phyloP scores from a whole-genome alignment of 805 yeast species.

The Saturnispora dispora region DNA sequence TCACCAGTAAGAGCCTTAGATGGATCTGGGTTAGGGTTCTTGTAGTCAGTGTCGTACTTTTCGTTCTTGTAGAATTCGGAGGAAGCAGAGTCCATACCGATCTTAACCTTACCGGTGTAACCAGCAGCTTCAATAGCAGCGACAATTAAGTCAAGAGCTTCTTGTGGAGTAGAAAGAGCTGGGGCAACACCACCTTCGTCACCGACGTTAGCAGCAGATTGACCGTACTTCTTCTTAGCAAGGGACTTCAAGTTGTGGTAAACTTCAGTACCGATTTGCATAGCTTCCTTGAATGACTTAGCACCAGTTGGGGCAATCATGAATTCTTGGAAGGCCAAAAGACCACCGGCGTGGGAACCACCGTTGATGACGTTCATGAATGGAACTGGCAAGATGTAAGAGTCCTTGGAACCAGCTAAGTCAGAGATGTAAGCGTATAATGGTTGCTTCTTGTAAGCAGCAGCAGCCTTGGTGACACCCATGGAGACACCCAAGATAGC shows the following conservation, averaged over 20 bases:
- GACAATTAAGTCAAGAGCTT: conserved; percentile 91
- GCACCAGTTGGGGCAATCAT: conserved; percentile 97
- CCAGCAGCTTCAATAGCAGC: conserved; percentile 90
- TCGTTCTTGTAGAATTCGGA: conserved; percentile 97
- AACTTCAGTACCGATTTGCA: conserved; percentile 95
- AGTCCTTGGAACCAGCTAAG: conserved; percentile 64
- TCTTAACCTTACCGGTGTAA: conserved; percentile 84
- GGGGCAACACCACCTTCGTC: conserved; percentile 99
- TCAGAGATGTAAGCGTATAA: conserved; percentile 87
- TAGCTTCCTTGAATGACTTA: conserved; percentile 83
- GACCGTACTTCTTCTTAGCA: conserved; percentile 93
- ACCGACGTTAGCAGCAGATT: conserved; percentile 99
- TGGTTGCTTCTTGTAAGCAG: conserved; percentile 91
- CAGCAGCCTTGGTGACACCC: conserved; percentile 97
- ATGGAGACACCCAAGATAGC: conserved; percentile 97
- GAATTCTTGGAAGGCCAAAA: conserved; percentile 98
- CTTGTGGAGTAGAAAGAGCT: conserved; percentile 87
- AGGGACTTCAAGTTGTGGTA: conserved; percentile 92
- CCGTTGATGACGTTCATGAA: conserved; percentile 99
- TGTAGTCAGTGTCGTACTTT: conserved; percentile 96
- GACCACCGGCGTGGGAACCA: conserved; percentile 99
- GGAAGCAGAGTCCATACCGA: conserved; percentile 95
- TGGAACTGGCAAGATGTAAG: conserved; percentile 96
- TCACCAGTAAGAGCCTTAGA: conserved; percentile 87
- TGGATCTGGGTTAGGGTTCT: conserved; percentile 88